phyloP scores from a whole-genome alignment of 2,329 filamentous ascomycete genomes.

The Hypoxylon sp. region DNA sequence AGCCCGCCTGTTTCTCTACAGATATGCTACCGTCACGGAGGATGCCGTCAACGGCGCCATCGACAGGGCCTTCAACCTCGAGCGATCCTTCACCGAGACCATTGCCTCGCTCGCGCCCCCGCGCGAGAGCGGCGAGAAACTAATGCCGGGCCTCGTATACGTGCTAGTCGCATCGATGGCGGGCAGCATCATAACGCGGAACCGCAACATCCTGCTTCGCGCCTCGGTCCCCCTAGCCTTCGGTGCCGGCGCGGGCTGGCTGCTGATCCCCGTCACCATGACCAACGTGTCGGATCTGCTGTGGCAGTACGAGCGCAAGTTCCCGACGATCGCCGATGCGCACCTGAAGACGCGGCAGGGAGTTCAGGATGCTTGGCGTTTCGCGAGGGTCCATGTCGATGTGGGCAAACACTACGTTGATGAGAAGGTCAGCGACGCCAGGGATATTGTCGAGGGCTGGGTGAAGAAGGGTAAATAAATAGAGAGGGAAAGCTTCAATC shows the following conservation, averaged over 20 bases:
- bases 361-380: conserved; percentile 77
- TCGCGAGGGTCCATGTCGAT: conserved; percentile 80
- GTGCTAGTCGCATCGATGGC: conserved; percentile 96
- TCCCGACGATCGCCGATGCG: conserved; percentile 85
- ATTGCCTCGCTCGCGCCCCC: conserved; percentile 89
- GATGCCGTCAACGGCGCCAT: conserved; percentile 86
- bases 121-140: conserved; percentile 85
- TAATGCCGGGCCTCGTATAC: conserved; percentile 92
- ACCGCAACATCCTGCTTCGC: conserved; percentile 87
- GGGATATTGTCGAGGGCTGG: conserved; percentile 87
- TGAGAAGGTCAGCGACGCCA: conserved; percentile 81
- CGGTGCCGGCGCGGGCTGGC: conserved; percentile 86
- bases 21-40: conserved; percentile 80
- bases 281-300: conserved; percentile 86
- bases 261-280: conserved; percentile 90
- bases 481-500: conserved; percentile 9
- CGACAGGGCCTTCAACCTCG: conserved; percentile 84
- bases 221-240: conserved; percentile 82
- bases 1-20: conserved; percentile 84
- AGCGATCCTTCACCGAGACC: conserved; percentile 91
- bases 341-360: conserved; percentile 81
- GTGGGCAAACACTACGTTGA: conserved; percentile 81
- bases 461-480: conserved; percentile 88
- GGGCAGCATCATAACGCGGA: conserved; percentile 89
- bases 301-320: conserved; percentile 94